phyloP scores from a whole-genome alignment of 495 filamentous ascomycete genomes.

The Annulohypoxylon bovei region DNA sequence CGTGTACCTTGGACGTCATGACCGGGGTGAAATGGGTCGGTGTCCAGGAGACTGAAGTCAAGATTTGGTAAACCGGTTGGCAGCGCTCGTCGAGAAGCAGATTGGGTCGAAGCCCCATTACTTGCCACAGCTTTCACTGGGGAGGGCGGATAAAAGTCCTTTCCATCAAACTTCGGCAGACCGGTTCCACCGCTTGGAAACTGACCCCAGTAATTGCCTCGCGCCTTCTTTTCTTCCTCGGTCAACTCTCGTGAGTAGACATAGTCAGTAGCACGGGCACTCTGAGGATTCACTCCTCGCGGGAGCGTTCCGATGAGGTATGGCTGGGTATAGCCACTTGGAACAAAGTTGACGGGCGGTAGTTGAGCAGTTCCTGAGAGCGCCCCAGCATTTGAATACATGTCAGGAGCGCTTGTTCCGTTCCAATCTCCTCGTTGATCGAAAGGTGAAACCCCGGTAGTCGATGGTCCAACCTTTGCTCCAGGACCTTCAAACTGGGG shows the following conservation, averaged over 20 bases:
- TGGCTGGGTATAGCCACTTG: conserved; percentile 38
- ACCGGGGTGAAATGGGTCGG: conserved; percentile 51
- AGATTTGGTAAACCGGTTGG: conserved; percentile 12
- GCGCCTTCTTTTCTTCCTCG: conserved; percentile 58
- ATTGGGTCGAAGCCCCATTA: background rate
- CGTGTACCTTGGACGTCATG: conserved; percentile 42
- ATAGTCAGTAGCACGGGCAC: conserved; percentile 51
- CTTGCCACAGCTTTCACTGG: conserved; percentile 50
- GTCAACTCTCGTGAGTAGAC: conserved; percentile 59
- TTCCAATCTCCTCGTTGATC: conserved; percentile 16
- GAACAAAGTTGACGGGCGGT: conserved; percentile 7
- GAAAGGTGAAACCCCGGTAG: background rate
- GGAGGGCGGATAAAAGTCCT: conserved; percentile 65
- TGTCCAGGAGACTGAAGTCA: conserved; percentile 41
- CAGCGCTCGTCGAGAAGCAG: background rate
- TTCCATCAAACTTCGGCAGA: conserved; percentile 65
- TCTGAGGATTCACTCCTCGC: conserved; percentile 48
- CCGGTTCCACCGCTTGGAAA: conserved; percentile 54
- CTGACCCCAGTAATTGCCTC: conserved; percentile 62
- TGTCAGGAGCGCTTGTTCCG: conserved; percentile 4
- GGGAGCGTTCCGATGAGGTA: conserved; percentile 58
- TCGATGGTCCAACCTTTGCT: background rate
- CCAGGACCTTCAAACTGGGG: conserved; percentile 4
- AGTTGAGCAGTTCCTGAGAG: conserved; percentile 44
- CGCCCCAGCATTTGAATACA: conserved; percentile 30